Evolutionary conservation across 2,329 filamentous ascomycete genomes (phyloP), one percentile per base, ranked within the genome.

Genomic region (Tolypocladium endophyticum): DNA sequence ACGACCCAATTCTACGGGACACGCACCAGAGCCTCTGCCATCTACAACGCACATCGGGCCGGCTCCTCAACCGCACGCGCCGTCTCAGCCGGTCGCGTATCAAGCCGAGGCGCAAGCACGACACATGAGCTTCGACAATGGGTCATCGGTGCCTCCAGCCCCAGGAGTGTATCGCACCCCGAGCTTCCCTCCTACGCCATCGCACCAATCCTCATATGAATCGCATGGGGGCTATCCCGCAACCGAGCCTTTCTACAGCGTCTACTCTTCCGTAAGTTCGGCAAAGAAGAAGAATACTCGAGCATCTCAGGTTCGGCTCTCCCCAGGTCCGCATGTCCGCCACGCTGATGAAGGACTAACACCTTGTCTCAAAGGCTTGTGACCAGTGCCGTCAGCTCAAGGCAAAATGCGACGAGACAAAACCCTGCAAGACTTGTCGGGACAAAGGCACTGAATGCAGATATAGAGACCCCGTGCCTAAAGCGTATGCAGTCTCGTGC

Each of bases 391-490:
- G 92, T 61, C 83, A 89, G 62, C 82, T 93, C 45, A 96, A 96
- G 73, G 91, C 91, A 18, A 96, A 96, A 74, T 96, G 92, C 71
- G 91, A 96, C 67, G 92, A 96, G 77, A 86, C 87, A 14, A 86
- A 88, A 64, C 92, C 89, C 2, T 88, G 89, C 67, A 93, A 91
- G 70, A 90, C 87, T 67, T 99, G 94, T 72, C 88, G 88, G 67
- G 92, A 97, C 66, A 95, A 95, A 71, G 87, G 83, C 64, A 81
- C 91, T 38, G 81, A 86, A 58, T 99, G 90, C 77, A 87, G 90
- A 72, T 97, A 97, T 73, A 87, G 92, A 64, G 92, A 97, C 69
- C 88, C 94, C 7, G 89, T 91, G 28, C 91, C 91, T 20, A 94
- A 95, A 70, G 93, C 95, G 90, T 96, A 80, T 45, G 60, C 59